These are phyloP conservation scores for Prunus davidiana DNA, from an alignment of 306 rosid genomes.

Conservation along the genomic window DNA sequence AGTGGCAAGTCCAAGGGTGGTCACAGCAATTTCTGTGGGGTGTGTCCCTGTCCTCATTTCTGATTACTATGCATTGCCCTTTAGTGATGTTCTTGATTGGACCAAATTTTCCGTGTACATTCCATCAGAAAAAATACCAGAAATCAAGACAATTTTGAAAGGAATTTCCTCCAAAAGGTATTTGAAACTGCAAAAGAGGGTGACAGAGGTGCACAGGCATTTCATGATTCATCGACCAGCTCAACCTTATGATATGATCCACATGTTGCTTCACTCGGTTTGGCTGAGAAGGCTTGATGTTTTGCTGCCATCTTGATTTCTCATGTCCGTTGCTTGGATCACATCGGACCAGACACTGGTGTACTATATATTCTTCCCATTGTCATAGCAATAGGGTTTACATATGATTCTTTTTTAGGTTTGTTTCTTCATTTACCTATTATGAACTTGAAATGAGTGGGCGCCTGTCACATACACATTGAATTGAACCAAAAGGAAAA, in stretches of 20 bases:
- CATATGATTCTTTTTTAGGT: neutral
- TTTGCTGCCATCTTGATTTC: conserved; percentile 15
- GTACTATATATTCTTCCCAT: neutral
- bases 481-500: neutral
- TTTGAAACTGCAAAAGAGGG: conserved; percentile 39
- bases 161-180: conserved; percentile 34
- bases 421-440: neutral
- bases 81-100: conserved; percentile 73
- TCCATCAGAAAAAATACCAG: conserved; percentile 42
- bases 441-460: neutral
- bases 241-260: conserved; percentile 49
- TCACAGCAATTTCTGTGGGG: conserved; percentile 50
- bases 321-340: neutral
- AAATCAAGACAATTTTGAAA: conserved; percentile 49
- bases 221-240: conserved; percentile 56
- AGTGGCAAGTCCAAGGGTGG: conserved; percentile 81
- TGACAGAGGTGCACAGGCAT: conserved; percentile 54
- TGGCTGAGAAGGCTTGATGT: conserved; percentile 73
- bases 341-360: too few relatives aligned
- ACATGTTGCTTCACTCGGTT: conserved; percentile 75
- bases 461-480: neutral
- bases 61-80: conserved; percentile 48
- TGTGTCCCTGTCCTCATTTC: conserved; percentile 75
- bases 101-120: conserved; percentile 46
- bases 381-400: neutral